Evolutionary conservation across 768 basidiomycete genomes (phyloP).

Genomic region (Naematelia encephala): DNA sequence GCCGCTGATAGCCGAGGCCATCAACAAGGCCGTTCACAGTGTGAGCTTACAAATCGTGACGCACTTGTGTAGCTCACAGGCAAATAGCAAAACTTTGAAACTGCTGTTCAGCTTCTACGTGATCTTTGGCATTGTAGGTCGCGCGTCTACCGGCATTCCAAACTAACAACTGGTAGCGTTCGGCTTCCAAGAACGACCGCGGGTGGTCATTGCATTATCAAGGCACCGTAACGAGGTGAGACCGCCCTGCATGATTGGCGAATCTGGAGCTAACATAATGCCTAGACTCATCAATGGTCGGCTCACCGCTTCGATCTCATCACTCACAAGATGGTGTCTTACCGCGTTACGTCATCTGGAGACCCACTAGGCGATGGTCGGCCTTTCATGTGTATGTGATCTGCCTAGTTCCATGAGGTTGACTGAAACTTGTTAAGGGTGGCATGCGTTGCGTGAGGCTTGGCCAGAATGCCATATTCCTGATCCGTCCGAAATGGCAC

Average conservation of each 20-base stretch:
- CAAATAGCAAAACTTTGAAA: not conserved
- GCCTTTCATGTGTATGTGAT: conserved; percentile 45
- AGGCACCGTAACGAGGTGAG: conserved; percentile 46
- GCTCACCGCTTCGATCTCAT: conserved; percentile 50
- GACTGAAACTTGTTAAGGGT: too few species aligned
- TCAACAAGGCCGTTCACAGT: conserved; percentile 49
- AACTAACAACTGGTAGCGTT: conserved; percentile 24
- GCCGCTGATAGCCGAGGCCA: conserved; percentile 43
- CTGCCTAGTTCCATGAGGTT: not conserved
- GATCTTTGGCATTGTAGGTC: not conserved
- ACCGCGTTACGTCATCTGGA: conserved; percentile 35
- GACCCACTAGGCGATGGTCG: conserved; percentile 42
- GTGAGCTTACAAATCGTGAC: conserved; percentile 25
- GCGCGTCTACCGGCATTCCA: too few species aligned
- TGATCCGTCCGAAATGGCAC: conserved; percentile 34
- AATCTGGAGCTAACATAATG: conserved; percentile 10
- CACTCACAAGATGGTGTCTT: conserved; percentile 37
- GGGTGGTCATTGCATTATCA: conserved; percentile 47
- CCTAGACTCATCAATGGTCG: conserved; percentile 45
- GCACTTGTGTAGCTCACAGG: not conserved
- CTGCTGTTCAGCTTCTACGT: not conserved
- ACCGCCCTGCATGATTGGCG: not conserved
- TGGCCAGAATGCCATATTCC: conserved; percentile 47
- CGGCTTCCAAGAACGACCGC: conserved; percentile 40
- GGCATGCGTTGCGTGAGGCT: conserved; percentile 46